Evolutionary conservation across 139 green algal species (phyloP), one percentile per base, ranked within the genome.

Genomic region (Closterium sp.): DNA sequence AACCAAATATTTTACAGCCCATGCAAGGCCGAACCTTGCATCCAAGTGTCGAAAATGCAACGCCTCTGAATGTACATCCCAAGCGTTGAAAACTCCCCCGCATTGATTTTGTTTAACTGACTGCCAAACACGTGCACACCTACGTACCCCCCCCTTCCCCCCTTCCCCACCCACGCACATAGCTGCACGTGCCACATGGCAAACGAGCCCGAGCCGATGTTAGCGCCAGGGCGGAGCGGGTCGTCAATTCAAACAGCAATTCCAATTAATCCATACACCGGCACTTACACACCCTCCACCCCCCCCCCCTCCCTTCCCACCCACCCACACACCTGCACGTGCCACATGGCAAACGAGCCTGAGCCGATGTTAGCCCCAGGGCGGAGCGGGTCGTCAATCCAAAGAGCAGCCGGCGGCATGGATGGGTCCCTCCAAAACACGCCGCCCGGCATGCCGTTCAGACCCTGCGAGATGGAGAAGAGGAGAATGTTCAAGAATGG

Each of bases 341-440:
- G 87, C 88, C 88, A 94, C 70, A 94, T 92, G 31, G 87, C 88
- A 70, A 94, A 94, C 19, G 91, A 94, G 32, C 91, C 91, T 2
- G 88, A 38, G 30, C 91, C 88, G 28, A 94, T 89, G 70, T 94
- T 94, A 6, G 87, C 42, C 0, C 91, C 91, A 3, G 88, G 88
- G 17, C 91, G 87, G n/a, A 94, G 91, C 24, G 91, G 91, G 70
- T 94, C 88, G 45, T 94, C 91, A 11, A 94, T 94, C 91, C 88
- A 92, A 21, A 94, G 87, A 85, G 91, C 88, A 28, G 45, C 89
- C 13, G 91, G 88, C 22, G n/a, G 87, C 91, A 42, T 34, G 22
- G 24, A 29, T 7, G 87, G 87, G 62, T 94, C 91, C 22, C 88
- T 30, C 88, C 31, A 89, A 21, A 94, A 94, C 50, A 94, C 31